phyloP scores from a whole-genome alignment of 192 early-diverging fungal species.

The Podila verticillata region DNA sequence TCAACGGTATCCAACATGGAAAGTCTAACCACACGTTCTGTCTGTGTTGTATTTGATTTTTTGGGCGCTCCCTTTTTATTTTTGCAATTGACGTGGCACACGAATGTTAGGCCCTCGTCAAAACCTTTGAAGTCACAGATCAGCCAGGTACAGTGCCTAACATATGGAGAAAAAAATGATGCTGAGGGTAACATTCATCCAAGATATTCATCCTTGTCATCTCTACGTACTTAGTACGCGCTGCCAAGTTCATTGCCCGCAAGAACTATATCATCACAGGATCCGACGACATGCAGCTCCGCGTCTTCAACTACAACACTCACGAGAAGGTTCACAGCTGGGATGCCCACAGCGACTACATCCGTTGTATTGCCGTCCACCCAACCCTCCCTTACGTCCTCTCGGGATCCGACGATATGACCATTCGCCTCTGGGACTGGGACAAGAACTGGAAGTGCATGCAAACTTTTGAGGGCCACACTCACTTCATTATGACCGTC shows the following conservation, averaged over 20 bases:
- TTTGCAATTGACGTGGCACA: background rate
- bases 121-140: conserved; percentile 97
- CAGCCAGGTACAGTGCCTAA: conserved; percentile 73
- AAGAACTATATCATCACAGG: conserved; percentile 99
- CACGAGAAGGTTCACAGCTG: conserved; percentile 97
- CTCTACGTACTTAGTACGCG: conserved; percentile 78
- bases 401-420: conserved; percentile 96
- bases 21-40: background rate
- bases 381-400: conserved; percentile 93
- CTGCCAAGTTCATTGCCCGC: conserved; percentile 96
- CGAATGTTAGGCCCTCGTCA: conserved; percentile 79
- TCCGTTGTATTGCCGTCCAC: conserved; percentile 96
- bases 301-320: conserved; percentile 99
- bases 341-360: conserved; percentile 98
- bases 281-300: conserved; percentile 96
- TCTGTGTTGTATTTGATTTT: background rate
- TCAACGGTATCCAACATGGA: background rate
- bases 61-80: conserved; percentile 2
- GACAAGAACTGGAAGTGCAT: conserved; percentile 99
- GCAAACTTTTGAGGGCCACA: conserved; percentile 97
- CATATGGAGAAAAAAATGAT: background rate
- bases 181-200: too few species aligned
- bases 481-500: conserved; percentile 97
- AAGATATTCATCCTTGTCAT: too few species aligned
- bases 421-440: conserved; percentile 99